A percentile compares a stretch with the other conserved stretches of the same genome.
phyloP scores from a whole-genome alignment of 495 filamentous ascomycete genomes.

The Aspergillus funiculosus region DNA sequence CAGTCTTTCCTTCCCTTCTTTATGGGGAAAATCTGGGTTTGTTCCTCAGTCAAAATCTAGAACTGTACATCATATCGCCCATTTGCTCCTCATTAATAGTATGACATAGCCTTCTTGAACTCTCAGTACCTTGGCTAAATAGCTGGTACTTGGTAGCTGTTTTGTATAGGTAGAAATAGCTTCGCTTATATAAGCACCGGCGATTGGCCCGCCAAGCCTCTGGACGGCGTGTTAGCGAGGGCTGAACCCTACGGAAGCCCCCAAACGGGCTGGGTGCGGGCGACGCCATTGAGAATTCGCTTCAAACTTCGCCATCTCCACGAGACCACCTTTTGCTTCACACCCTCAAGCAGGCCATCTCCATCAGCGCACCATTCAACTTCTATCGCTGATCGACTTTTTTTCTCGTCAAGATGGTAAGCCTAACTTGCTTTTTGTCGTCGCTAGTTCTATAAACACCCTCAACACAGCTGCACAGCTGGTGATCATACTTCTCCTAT shows the following conservation, averaged over 20 bases:
- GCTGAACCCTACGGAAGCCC: constrained; percentile 34
- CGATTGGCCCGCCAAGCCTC: constrained; percentile 13
- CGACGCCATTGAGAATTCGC: constrained; percentile 27
- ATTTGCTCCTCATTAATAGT: too few relatives aligned
- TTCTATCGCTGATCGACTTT: constrained; percentile 44
- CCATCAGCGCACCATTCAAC: constrained; percentile 46
- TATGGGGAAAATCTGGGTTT: too few relatives aligned
- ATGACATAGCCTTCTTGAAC: too few relatives aligned
- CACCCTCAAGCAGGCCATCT: constrained; percentile 42
- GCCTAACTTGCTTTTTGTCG: constrained; percentile 18
- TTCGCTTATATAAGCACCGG: background rate
- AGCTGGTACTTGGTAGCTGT: too few relatives aligned
- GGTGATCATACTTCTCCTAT: constrained; percentile 1
- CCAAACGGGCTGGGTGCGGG: constrained; percentile 28
- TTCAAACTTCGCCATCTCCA: constrained; percentile 38
- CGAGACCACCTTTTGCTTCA: constrained; percentile 34
- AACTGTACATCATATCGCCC: too few relatives aligned
- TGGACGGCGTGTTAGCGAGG: constrained; percentile 37
- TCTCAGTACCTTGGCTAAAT: too few relatives aligned
- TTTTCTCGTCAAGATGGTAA: constrained; percentile 46
- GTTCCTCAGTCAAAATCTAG: too few relatives aligned
- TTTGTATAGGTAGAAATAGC: too few relatives aligned
- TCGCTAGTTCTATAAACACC: constrained; percentile 1
- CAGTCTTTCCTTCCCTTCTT: too few relatives aligned
- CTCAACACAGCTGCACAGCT: background rate